Evolutionary conservation across 805 yeast genomes (phyloP), one percentile per base, ranked within the genome.

Genomic region (Myxozyma melibiosi): DNA sequence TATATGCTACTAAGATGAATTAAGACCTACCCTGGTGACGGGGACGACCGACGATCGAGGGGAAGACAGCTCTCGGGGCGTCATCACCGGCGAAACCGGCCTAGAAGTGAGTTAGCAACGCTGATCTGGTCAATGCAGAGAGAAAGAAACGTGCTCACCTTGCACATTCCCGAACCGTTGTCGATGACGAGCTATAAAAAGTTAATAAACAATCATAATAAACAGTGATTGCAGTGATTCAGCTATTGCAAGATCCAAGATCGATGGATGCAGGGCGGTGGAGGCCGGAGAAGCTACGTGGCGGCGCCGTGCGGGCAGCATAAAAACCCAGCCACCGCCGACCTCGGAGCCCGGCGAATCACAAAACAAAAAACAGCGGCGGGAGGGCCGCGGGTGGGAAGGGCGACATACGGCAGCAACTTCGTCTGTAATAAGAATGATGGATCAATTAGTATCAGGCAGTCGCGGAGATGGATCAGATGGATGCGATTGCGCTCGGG

Each of bases 81-180:
- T 94, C 99, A 76, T 94, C 98, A 83, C 99, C 99, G 85, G 99
- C 98, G 77, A 91, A 94, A 80, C 99, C 99, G 92, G 99, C 99
- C 58, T 58, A 27, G 4, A 40, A 14, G 16, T 3, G 25, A 25
- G 22, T 25, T 25, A 43, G 38, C 13, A 9, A 30, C 13, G 4
- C 16, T 4, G 27, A 18, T 16, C 27, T n/a, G 6, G 37, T 16
- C 9, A 13, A 9, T n/a, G 22, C 16, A 13, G n/a, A 28, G n/a
- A 9, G 28, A 18, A 11, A 30, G 7, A 13, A 18, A 13, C 33
- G 16, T 11, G 39, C 65, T 13, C 44, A 62, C 65, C 79, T 94
- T 94, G 86, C 99, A 94, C 98, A 94, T 94, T 85, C 99, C 99
- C 75, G 99, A 94, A 83, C 99, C 99, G 82, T 92, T 92, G 79